Evolutionary conservation across 2,329 filamentous ascomycete species (phyloP), one percentile per base, ranked within the genome.

Genomic region (Penicillium sp.): DNA sequence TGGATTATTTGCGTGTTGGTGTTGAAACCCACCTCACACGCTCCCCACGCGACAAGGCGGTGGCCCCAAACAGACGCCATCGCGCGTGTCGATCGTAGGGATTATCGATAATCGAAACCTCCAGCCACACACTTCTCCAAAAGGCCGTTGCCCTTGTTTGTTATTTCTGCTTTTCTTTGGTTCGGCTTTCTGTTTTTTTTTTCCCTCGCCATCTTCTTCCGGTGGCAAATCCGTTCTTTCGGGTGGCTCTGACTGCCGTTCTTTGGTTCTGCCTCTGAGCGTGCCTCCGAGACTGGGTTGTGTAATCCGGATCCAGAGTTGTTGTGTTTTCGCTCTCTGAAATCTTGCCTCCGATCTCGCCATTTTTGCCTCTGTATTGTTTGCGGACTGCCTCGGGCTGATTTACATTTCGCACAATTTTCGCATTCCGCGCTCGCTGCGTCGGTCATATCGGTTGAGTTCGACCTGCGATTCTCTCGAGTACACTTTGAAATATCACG

Each of bases 261-360:
- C 61, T 66, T 54, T 68, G 67, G 65, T 67, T 69, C 65, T 63
- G 54, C 63, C 59, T 62, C 52, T 61, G 54, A 60, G 49, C 48
- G 54, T 52, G 47, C 42, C 51, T 63, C 61, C 58, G 55, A 64
- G 45, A 52, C 55, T 62, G 61, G 60, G 59, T 56, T 54, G 51
- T 56, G 52, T 58, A 59, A 62, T 60, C 58, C 59, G 58, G 60
- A 58, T 57, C 60, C 57, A 58, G 48, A 54, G 38, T 56, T 57
- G 48, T 60, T 66, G 57, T 57, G 54, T 53, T 56, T 58, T 58
- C 45, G 54, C 57, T 41, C 53, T 53, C 28, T 47, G 48, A 52
- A 45, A 50, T 3, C 29, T 57, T 53, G 52, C 47, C 43, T 54
- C 57, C 47, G 56, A 42, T 36, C 43, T 45, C 23, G 26, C 36